These are phyloP conservation scores for Cyclostephanos invisitatus DNA, from an alignment of 108 stramenopile species.

Conservation along the genomic window DNA sequence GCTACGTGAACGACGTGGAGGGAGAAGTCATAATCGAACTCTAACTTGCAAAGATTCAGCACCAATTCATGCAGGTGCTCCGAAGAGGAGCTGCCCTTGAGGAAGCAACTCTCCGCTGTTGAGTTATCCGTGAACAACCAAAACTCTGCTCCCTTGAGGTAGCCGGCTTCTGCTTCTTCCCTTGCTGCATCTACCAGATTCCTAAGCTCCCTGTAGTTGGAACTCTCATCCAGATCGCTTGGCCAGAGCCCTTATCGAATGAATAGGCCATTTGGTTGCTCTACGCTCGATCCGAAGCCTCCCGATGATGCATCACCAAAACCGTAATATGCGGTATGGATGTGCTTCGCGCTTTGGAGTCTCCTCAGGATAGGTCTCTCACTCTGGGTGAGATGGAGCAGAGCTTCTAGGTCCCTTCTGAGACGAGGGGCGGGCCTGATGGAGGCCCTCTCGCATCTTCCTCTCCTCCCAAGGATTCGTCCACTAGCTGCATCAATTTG, in stretches of 20 bases:
- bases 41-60: neutral
- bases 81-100: neutral
- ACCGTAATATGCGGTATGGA: neutral
- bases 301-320: neutral
- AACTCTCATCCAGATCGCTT: neutral
- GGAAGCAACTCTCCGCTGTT: neutral
- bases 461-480: too few species aligned
- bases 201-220: neutral
- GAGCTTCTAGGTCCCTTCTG: constrained; percentile 21
- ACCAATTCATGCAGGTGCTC: neutral
- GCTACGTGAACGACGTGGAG: constrained; percentile 28
- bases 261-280: neutral
- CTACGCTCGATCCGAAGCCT: neutral
- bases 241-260: neutral
- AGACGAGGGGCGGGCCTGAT: too few species aligned
- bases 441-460: too few species aligned
- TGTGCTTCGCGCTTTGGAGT: neutral
- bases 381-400: constrained; percentile 1
- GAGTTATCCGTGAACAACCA: constrained; percentile 1
- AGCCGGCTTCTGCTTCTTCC: neutral
- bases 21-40: neutral
- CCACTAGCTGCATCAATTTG: neutral
- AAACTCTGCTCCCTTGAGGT: neutral
- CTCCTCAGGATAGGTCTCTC: constrained; percentile 1
- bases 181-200: constrained; percentile 4